Base-by-base conservation (phyloP, 208 protist genomes). In the Angomonas deanei region DNA sequence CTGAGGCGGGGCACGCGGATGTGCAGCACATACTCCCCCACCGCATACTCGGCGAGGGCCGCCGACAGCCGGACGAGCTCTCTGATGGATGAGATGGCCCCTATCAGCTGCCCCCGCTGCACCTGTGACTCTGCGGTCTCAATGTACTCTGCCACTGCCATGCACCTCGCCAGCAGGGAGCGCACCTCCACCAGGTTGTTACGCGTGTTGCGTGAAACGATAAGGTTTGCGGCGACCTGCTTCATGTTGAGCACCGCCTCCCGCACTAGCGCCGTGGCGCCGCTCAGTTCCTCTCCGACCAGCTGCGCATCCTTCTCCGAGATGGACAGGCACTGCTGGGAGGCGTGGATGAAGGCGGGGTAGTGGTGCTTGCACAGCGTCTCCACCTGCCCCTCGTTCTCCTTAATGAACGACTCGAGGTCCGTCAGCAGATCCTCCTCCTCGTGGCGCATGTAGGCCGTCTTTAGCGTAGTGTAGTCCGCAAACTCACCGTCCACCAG, bases 401-500 rank as follows among this genome's bases (percentile, higher is more conserved):
- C 86, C 27, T 80, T 78, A 55, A 93, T 90, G 71, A 93, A 92
- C 13, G 75, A 59, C 15, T 70, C 75, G 19, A 93, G 61, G 65
- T 96, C 90, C 6, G 72, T 55, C 61, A 92, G 72, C 33, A 93
- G 68, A 10, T 70, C 68, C 23, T 91, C 86, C 64, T 96, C 90
- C 36, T 92, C 86, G 59, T 81, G 69, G 4, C 79, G 80, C 47
- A 89, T 64, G 73, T 94, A 96, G 0, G 87, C 86, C 46, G 83
- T 84, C 54, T 82, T 80, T 26, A 96, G 66, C 17, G 86, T 79
- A 2, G 78, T 82, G 76, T 96, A 96, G 67, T 96, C 90, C 0
- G 83, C 87, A 42, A 96, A 96, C 69, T 96, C 86, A 13, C 84
- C 85, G 56, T 93, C 84, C 15, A 93, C 86, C 38, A 93, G 76